Evolutionary conservation across 1,284 basidiomycete species (phyloP).

Genomic region (Testicularia cyperi): DNA sequence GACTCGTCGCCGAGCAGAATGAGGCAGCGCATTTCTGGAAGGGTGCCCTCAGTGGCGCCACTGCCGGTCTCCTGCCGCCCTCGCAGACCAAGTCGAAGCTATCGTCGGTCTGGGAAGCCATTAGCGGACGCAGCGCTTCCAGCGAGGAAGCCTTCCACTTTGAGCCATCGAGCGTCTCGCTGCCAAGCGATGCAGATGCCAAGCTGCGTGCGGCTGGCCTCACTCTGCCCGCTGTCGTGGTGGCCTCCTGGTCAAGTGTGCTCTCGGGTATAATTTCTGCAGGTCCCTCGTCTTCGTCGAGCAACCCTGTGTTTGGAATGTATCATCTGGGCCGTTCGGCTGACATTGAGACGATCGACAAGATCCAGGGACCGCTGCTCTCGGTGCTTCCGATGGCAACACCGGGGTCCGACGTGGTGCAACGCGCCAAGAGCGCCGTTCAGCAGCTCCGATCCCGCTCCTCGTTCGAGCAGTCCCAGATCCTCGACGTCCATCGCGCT

Average conservation of each 20-base stretch:
- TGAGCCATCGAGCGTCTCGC: slow-evolving; percentile 1
- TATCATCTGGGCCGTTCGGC: slow-evolving; percentile 39
- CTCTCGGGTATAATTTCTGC: too few relatives aligned
- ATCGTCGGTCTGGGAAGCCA: background rate
- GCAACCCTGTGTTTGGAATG: slow-evolving; percentile 39
- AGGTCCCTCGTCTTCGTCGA: too few relatives aligned
- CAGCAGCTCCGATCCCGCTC: slow-evolving; percentile 9
- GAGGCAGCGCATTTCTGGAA: slow-evolving; percentile 21
- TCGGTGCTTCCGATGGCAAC: slow-evolving; percentile 43
- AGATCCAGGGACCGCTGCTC: slow-evolving; percentile 34
- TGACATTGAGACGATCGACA: slow-evolving; percentile 26
- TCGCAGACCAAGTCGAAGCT: background rate
- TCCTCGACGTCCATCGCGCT: slow-evolving; percentile 23
- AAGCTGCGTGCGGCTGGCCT: slow-evolving; percentile 18
- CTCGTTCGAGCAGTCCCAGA: slow-evolving; percentile 31
- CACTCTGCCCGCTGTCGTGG: slow-evolving; percentile 18
- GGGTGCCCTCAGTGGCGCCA: slow-evolving; percentile 1
- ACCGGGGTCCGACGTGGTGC: background rate
- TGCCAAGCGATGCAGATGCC: slow-evolving; percentile 2
- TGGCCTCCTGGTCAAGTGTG: slow-evolving; percentile 40
- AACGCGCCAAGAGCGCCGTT: slow-evolving; percentile 5
- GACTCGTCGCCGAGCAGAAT: slow-evolving; percentile 6
- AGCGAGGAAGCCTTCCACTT: slow-evolving; percentile 10
- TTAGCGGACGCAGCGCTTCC: too few relatives aligned
- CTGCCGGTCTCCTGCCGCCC: slow-evolving; percentile 5